These are phyloP conservation scores for Eleusine indica DNA, from an alignment of 176 grass and related monocot genomes.

Conservation along the genomic window DNA sequence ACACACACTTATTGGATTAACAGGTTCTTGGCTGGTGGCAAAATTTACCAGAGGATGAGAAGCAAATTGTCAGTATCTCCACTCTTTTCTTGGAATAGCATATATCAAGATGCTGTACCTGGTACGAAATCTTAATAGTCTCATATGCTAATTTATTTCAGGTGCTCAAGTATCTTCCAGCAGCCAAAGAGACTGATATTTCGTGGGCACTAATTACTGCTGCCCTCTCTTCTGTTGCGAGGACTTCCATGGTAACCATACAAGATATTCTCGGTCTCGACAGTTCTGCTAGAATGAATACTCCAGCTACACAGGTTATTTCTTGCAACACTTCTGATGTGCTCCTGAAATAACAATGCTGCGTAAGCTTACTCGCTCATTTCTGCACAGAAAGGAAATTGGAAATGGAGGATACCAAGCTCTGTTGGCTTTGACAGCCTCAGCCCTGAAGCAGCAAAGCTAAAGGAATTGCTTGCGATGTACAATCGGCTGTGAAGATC, in stretches of 20 bases:
- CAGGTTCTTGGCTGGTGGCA: constrained; percentile 89
- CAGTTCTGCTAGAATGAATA: constrained; percentile 88
- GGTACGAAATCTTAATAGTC: not conserved
- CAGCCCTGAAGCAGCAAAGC: constrained; percentile 61
- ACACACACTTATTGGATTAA: constrained; percentile 8
- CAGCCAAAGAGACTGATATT: constrained; percentile 47
- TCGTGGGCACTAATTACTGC: constrained; percentile 65
- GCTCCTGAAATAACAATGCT: constrained; percentile 1
- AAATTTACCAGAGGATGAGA: constrained; percentile 68
- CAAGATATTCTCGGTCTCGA: constrained; percentile 83
- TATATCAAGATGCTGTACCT: not conserved
- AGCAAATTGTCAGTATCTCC: constrained; percentile 57
- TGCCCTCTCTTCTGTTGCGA: constrained; percentile 77
- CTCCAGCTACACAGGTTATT: constrained; percentile 79
- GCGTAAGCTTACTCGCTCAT: constrained; percentile 17
- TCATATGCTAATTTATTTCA: constrained; percentile 34
- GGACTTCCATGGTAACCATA: constrained; percentile 73
- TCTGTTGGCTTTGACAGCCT: constrained; percentile 62
- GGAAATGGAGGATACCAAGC: constrained; percentile 87
- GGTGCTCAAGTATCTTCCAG: constrained; percentile 70
- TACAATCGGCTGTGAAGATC: constrained; percentile 63
- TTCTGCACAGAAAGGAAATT: constrained; percentile 70
- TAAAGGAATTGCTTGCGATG: constrained; percentile 63
- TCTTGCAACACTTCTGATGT: not conserved
- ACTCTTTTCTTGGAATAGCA: constrained; percentile 9